Conservation (phyloP, 148 eudicot genomes). For the Drosera capensis region DNA sequence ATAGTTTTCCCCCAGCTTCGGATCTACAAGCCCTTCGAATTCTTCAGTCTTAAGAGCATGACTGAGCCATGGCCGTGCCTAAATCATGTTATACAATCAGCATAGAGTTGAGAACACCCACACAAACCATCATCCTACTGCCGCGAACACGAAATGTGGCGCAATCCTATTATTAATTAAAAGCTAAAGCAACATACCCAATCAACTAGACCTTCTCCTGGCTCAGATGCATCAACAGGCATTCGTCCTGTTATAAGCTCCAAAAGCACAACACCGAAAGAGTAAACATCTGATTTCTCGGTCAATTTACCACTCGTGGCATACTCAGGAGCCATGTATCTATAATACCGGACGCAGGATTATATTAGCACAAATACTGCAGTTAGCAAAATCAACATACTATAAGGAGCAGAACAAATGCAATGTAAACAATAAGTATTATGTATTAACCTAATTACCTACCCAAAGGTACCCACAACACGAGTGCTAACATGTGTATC, state of each 20-base stretch:
- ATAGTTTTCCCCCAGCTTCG: constrained; percentile 49
- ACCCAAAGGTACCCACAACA: constrained; percentile 98
- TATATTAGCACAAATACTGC: constrained; percentile 1
- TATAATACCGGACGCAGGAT: constrained; percentile 15
- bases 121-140: no score
- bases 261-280: constrained; percentile 86
- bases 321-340: constrained; percentile 97
- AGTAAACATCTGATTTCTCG: constrained; percentile 84
- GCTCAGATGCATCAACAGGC: constrained; percentile 75
- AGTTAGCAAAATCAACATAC: no score
- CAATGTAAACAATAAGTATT: no score
- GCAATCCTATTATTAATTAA: neutral
- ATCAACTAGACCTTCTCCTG: constrained; percentile 79
- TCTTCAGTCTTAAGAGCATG: constrained; percentile 49
- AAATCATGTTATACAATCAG: constrained; percentile 6
- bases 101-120: neutral
- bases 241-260: constrained; percentile 88
- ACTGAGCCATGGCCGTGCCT: constrained; percentile 90
- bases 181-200: constrained; percentile 49
- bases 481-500: constrained; percentile 84
- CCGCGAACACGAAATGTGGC: no score
- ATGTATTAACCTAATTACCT: constrained; percentile 5
- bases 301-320: constrained; percentile 89
- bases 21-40: constrained; percentile 46
- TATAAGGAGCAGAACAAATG: no score